Evolutionary conservation across 2,329 filamentous ascomycete genomes (phyloP), one percentile per base, ranked within the genome.

Genomic region (Aspergillus sp.): DNA sequence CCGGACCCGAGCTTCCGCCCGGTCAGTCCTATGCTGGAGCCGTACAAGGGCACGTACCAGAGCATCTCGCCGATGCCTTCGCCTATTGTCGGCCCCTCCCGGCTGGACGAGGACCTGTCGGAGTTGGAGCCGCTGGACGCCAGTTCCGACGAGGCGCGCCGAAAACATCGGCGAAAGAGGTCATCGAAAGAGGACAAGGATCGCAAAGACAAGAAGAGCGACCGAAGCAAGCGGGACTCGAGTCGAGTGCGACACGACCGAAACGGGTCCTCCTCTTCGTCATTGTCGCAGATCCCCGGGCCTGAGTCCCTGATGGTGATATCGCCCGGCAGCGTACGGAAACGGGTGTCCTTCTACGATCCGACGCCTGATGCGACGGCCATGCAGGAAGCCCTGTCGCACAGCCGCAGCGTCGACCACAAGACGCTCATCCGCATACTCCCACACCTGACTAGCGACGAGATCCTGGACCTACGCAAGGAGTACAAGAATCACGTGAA

Each of bases 51-150:
- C 36, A 96, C 92, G 0, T 97, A 96, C 64, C 93, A 97, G 71
- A 90, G 89, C 53, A 89, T 95, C 63, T 96, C 92, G 0, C 92
- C 93, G 0, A 96, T 97, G 90, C 92, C 92, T 0, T 91, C 91
- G 0, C 90, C 92, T 0, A 76, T 83, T 53, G 76, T 83, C 62
- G 76, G 92, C 20, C 78, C 71, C 20, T 86, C 63, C 65, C 85
- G 77, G 45, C 71, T 78, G 25, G 76, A 81, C 32, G 78, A 85
- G 9, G 81, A 83, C 19, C 67, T 81, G 21, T 78, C 77, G 21
- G 76, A 82, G 53, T 55, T 82, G 9, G 78, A 82, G 50, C 69
- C 70, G 9, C 63, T 78, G 13, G 70, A 70, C 42, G 65, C 61
- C 6, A 55, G 57, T 40, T 66, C 67, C 1, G 66, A 69, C 36